Evolutionary conservation across 2,329 filamentous ascomycete genomes (phyloP), one percentile per base, ranked within the genome.

Genomic region (Penicillium decumbens): DNA sequence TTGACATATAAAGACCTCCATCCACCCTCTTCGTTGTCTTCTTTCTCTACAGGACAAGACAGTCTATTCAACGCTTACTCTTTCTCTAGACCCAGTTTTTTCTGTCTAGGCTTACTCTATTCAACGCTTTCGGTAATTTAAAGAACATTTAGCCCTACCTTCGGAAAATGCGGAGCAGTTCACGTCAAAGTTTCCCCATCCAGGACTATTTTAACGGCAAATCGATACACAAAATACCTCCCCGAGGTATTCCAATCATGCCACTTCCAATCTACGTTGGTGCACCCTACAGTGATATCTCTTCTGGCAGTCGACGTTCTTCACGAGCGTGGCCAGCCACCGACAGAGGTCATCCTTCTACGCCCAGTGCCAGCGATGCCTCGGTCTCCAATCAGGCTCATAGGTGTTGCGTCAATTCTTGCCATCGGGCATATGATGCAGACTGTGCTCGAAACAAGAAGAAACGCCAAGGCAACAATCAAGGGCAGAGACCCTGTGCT

Each of bases 211-310:
- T 40, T 9, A 15, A 3, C 38, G 23, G 38, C 38, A 40, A n/a
- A 27, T 24, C 38, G 6, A 40, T 40, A 4, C 10, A 25, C 30
- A 53, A 49, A 47, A 49, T 53, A 8, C 27, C 45, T 4, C 41
- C 44, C 18, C 57, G 45, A 13, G 55, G 53, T 15, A 54, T 61
- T 27, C 49, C 41, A 24, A 54, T 62, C 45, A 18, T 47, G 13
- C 33, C 20, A 37, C 4, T 23, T 8, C 45, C 54, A 27, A 49
- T 59, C 13, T 45, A 35, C 32, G 28, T 53, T 5, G 35, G 24
- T 10, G 28, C 27, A 24, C 3, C 39, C n/a, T 15, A 43, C 20
- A 18, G 24, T 12, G 50, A 54, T 3, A 13, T 25, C 6, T 45
- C 41, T 38, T 15, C 23, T 29, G 44, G 41, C 15, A 50, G 33